A percentile compares a stretch with the other conserved stretches of the same genome.
Evolutionary conservation across 306 rosid species (phyloP).

Genomic region (Lathyrus tuberosus): DNA sequence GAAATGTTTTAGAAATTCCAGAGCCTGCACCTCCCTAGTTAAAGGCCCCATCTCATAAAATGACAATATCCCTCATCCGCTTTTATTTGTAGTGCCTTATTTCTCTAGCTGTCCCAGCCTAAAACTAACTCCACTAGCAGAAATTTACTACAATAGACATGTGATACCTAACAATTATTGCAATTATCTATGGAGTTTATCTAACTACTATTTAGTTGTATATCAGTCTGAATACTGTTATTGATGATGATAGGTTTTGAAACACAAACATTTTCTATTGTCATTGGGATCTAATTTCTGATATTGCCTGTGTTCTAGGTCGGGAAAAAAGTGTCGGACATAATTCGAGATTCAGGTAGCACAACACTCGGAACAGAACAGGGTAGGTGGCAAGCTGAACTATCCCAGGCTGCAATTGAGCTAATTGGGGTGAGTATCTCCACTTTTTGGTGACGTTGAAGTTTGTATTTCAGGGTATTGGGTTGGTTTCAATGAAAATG

Average conservation of each 20-base stretch:
- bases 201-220: conserved; percentile 1
- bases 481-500: conserved; percentile 25
- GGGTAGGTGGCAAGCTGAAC: conserved; percentile 99
- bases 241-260: not conserved
- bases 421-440: conserved; percentile 76
- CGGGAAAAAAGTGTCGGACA: conserved; percentile 91
- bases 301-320: conserved; percentile 58
- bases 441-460: not conserved
- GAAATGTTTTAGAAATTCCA: not conserved
- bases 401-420: conserved; percentile 97
- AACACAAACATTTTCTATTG: not conserved
- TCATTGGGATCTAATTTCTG: conserved; percentile 12
- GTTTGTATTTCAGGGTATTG: conserved; percentile 16
- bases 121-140: conserved; percentile 3
- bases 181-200: not conserved
- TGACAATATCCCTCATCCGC: not conserved
- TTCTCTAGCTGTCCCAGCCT: not conserved
- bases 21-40: not conserved
- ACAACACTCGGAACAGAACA: conserved; percentile 81
- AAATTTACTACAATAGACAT: not conserved
- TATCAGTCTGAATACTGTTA: not conserved
- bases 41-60: conserved; percentile 5
- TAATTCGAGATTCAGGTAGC: conserved; percentile 90
- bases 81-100: conserved; percentile 1
- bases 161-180: not conserved